Conservation (phyloP, 306 rosid species). For the Dryas alaskensis region DNA sequence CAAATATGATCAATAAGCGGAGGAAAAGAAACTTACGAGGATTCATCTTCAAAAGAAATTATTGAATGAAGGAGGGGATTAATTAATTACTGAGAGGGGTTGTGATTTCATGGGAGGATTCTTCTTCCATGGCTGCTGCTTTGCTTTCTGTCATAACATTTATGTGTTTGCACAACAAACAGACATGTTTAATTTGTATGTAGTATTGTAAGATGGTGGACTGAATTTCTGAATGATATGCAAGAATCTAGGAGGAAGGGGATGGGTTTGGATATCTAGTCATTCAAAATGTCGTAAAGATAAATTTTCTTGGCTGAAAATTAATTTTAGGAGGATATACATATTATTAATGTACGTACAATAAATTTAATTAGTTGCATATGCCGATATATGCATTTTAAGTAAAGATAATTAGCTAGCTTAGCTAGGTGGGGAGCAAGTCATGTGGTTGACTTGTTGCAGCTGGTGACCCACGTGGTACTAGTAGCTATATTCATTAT, state of each 20-base stretch:
- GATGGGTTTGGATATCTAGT: too few relatives aligned
- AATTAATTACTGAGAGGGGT: slow-evolving; percentile 17
- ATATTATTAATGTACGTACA: neutral
- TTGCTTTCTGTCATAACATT: neutral
- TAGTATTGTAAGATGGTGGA: too few relatives aligned
- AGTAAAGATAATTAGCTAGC: neutral
- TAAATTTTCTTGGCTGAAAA: neutral
- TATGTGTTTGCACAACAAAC: too few relatives aligned
- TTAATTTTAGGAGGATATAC: neutral
- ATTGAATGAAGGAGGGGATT: neutral
- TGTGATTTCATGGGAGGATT: slow-evolving; percentile 25
- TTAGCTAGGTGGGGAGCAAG: neutral
- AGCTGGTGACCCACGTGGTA: slow-evolving; percentile 12
- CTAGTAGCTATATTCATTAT: too few relatives aligned
- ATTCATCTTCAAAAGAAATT: too few relatives aligned
- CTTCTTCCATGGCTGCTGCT: slow-evolving; percentile 23
- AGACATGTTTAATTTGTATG: too few relatives aligned
- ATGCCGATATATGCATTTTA: neutral
- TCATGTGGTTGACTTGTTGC: slow-evolving; percentile 3
- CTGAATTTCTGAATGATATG: too few relatives aligned
- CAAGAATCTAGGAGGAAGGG: too few relatives aligned
- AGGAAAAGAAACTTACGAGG: neutral
- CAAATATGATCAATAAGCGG: neutral
- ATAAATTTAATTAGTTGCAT: neutral
- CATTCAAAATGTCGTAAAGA: too few relatives aligned